phyloP scores from a whole-genome alignment of 306 rosid species.

The Rosa multiflora region DNA sequence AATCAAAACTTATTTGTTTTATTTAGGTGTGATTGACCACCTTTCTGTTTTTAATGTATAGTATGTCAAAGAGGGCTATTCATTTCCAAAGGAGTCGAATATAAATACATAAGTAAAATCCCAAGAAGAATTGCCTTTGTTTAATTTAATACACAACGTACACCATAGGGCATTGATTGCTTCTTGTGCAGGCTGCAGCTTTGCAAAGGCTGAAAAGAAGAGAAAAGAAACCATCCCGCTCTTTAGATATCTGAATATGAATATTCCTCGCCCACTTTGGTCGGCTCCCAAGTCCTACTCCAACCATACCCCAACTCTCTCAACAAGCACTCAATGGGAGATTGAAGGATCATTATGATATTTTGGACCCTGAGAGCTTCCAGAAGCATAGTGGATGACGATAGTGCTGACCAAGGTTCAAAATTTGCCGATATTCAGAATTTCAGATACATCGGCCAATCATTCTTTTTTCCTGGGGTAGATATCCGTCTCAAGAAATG shows the following conservation, averaged over 20 bases:
- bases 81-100: not conserved
- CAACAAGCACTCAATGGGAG: not conserved
- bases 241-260: not conserved
- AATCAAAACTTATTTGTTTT: not conserved
- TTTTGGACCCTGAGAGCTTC: conserved; percentile 13
- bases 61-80: not conserved
- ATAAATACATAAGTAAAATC: not conserved
- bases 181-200: conserved; percentile 8
- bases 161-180: not conserved
- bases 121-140: not conserved
- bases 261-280: not conserved
- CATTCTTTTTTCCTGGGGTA: too few relatives aligned
- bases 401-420: not conserved
- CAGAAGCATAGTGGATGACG: too few relatives aligned
- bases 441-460: not conserved
- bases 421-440: not conserved
- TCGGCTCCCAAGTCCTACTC: too few relatives aligned
- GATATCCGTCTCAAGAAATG: too few relatives aligned
- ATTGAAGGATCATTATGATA: not conserved
- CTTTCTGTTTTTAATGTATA: not conserved
- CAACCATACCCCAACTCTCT: conserved; percentile 23
- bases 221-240: too few relatives aligned
- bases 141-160: not conserved
- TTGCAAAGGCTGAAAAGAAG: conserved; percentile 36
- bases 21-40: not conserved